Evolutionary conservation across 768 basidiomycete genomes (phyloP).

Genomic region (Tricholoma sp.): DNA sequence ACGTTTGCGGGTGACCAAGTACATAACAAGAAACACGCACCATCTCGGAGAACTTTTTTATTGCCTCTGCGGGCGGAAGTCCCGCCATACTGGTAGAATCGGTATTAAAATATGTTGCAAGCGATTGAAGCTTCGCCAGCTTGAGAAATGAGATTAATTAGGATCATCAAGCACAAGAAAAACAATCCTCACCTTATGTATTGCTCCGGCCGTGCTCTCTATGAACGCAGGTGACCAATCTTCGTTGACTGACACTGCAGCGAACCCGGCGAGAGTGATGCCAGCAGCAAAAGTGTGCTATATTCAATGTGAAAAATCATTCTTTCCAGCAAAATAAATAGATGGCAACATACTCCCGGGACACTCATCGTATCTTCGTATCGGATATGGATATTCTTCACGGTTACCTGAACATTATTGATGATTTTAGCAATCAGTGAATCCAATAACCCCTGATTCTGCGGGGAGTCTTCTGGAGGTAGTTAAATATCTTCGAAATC

Average conservation of each 20-base stretch:
- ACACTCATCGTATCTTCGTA: slow-evolving; percentile 96
- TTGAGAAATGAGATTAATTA: slow-evolving; percentile 21
- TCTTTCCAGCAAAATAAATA: slow-evolving; percentile 3
- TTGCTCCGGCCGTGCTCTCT: slow-evolving; percentile 77
- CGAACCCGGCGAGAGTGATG: slow-evolving; percentile 81
- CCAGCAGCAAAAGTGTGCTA: slow-evolving; percentile 96
- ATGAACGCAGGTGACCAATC: slow-evolving; percentile 91
- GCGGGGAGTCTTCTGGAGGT: slow-evolving; percentile 45
- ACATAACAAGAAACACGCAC: slow-evolving; percentile 30
- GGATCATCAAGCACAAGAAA: background rate
- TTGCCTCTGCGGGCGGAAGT: slow-evolving; percentile 55
- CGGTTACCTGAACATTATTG: slow-evolving; percentile 93
- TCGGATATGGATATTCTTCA: slow-evolving; percentile 93
- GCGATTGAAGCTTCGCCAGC: slow-evolving; percentile 81
- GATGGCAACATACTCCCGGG: slow-evolving; percentile 62
- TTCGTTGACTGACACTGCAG: slow-evolving; percentile 83
- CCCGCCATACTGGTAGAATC: slow-evolving; percentile 79
- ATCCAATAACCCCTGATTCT: slow-evolving; percentile 79
- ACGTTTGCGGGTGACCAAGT: background rate
- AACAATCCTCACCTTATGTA: slow-evolving; percentile 68
- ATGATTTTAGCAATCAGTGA: slow-evolving; percentile 85
- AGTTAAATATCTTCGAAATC: slow-evolving; percentile 5
- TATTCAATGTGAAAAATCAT: background rate
- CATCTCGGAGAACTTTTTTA: slow-evolving; percentile 70
- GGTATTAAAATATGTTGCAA: slow-evolving; percentile 94